A percentile compares a stretch with the other conserved stretches of the same genome.
phyloP scores from a whole-genome alignment of 2,329 filamentous ascomycete species.

The Coniella vitis region DNA sequence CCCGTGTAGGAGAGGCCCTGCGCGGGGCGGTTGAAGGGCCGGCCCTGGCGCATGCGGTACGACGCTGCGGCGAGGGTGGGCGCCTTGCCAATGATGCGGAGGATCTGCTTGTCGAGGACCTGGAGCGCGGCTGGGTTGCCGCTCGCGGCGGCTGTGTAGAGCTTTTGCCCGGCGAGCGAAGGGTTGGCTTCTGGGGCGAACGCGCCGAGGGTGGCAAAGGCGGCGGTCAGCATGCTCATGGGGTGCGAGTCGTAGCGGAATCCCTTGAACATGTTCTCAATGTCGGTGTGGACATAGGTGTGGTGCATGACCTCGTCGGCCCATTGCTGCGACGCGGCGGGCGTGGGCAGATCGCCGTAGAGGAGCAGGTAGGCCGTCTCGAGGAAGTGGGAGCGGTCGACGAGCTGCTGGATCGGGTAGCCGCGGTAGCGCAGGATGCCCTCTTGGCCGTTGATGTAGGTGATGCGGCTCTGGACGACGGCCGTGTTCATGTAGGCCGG shows the following conservation, averaged over 20 bases:
- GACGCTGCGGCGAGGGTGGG: constrained; percentile 43
- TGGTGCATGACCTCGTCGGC: constrained; percentile 44
- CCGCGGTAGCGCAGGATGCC: constrained; percentile 46
- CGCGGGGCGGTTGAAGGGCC: constrained; percentile 42
- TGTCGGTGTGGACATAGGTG: constrained; percentile 42
- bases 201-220: constrained; percentile 42
- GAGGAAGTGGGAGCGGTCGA: constrained; percentile 41
- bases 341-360: constrained; percentile 42
- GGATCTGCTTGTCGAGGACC: constrained; percentile 44
- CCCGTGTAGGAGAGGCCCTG: constrained; percentile 43
- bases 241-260: constrained; percentile 46
- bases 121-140: constrained; percentile 34
- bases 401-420: constrained; percentile 45
- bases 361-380: constrained; percentile 45
- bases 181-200: constrained; percentile 45
- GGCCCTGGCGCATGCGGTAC: constrained; percentile 46
- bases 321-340: constrained; percentile 34
- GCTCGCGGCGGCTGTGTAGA: constrained; percentile 39
- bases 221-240: constrained; percentile 44
- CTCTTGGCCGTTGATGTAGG: constrained; percentile 46
- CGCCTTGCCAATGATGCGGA: constrained; percentile 45
- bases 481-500: constrained; percentile 49
- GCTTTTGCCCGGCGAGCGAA: constrained; percentile 41
- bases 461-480: constrained; percentile 42
- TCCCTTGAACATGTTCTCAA: constrained; percentile 43